phyloP scores from a whole-genome alignment of 176 grass and related monocot genomes.

The Stipa capillata region DNA sequence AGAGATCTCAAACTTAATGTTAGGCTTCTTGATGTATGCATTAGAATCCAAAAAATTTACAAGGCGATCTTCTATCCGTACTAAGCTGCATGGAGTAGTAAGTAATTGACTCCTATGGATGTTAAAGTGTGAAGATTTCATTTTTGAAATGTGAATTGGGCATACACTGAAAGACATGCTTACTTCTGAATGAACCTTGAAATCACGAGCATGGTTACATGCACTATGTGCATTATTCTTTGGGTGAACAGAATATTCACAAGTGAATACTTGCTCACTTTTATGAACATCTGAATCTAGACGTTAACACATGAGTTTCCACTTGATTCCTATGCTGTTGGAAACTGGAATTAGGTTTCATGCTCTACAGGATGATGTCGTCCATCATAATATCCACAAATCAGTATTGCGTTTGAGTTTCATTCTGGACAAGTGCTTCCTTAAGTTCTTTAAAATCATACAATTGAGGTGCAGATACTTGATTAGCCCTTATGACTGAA shows the following conservation, averaged over 20 bases:
- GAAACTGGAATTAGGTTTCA: neutral
- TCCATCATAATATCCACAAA: neutral
- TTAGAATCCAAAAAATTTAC: neutral
- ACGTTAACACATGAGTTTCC: neutral
- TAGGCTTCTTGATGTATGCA: neutral
- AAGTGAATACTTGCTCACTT: neutral
- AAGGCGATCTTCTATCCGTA: neutral
- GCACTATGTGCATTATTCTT: neutral
- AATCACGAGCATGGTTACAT: neutral
- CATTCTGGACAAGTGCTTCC: neutral
- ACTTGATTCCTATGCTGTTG: neutral
- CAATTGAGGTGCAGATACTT: neutral
- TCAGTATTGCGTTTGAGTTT: neutral
- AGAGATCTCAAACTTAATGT: too few relatives aligned
- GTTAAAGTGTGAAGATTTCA: neutral
- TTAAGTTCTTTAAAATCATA: neutral
- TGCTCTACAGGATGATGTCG: neutral
- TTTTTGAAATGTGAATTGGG: neutral
- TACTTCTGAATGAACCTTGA: neutral
- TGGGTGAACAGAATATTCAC: neutral
- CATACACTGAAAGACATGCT: neutral
- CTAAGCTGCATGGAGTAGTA: neutral
- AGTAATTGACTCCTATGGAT: too few relatives aligned
- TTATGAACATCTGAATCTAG: neutral
- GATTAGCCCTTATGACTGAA: neutral